Base-by-base conservation (phyloP, 2,329 filamentous ascomycete species). In the Talaromyces atroroseus region DNA sequence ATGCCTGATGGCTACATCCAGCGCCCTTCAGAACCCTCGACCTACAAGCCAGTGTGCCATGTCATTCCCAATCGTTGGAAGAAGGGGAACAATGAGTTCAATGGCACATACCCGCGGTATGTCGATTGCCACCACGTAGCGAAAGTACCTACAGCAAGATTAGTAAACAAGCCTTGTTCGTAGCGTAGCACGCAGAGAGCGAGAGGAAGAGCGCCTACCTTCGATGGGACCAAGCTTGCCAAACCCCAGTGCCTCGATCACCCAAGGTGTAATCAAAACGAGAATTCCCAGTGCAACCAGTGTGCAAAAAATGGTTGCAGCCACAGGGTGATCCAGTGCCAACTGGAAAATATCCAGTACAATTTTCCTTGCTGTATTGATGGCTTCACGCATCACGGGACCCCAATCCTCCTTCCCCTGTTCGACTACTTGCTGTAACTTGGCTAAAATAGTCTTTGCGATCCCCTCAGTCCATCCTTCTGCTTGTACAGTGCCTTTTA, bases 11-110 rank as follows among this genome's bases (percentile, higher is more conserved):
- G 26, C 4, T 5, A 29, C 26, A 29, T 29, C 26, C 26, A 29
- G 26, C 8, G 8, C 26, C 26, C 26, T 29, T n/a, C n/a, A n/a
- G 26, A 29, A 29, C 26, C 8, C 4, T 29, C 26, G 26, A 29
- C 4, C 26, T 8, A 29, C 8, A n/a, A n/a, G n/a, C n/a, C n/a
- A n/a, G n/a, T n/a, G n/a, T n/a, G 56, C 64, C 61, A 66, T 16
- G 55, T 64, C 72, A 77, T 77, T 0, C 74, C 74, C 57, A 77
- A 59, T 12, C 71, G 64, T 66, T 77, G 74, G 32, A 78, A 70
- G 51, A 67, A 78, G 2, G 68, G 68, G 57, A 76, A 75, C n/a
- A 78, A 58, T 4, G 74, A 73, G 0, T 65, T 66, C 57, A 71
- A 71, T 0, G 74, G 71, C 51, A 77, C 72, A 48, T 68, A 68